Evolutionary conservation across 2,329 filamentous ascomycete species (phyloP).

Genomic region (Paraphoma sp.): DNA sequence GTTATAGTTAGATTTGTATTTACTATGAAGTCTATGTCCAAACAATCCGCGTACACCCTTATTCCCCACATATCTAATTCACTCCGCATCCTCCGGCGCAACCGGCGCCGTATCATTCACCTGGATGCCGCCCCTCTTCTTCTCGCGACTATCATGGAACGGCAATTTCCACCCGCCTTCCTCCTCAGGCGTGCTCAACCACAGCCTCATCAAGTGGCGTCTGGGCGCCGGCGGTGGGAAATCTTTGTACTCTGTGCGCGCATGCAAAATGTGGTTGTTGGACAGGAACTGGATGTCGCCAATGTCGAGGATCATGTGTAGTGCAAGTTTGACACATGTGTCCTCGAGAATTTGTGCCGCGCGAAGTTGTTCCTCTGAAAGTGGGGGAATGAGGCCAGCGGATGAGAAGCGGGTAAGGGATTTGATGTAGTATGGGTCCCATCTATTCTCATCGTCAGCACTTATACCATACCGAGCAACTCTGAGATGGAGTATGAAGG

Average conservation of each 20-base stretch:
- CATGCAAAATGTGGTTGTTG: constrained; percentile 82
- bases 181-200: constrained; percentile 80
- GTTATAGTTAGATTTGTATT: neutral
- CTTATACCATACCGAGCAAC: neutral
- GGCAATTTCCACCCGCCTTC: constrained; percentile 88
- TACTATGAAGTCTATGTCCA: neutral
- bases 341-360: constrained; percentile 76
- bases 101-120: constrained; percentile 80
- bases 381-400: constrained; percentile 72
- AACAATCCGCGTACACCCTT: neutral
- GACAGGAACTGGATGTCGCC: constrained; percentile 88
- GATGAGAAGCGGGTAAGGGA: constrained; percentile 78
- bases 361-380: constrained; percentile 72
- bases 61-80: constrained; percentile 25
- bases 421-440: constrained; percentile 87
- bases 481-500: neutral
- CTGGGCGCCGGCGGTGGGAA: constrained; percentile 71
- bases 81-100: constrained; percentile 80
- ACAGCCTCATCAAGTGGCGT: constrained; percentile 81
- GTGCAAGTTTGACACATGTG: constrained; percentile 72
- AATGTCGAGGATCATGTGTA: constrained; percentile 87
- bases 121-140: constrained; percentile 88
- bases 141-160: constrained; percentile 80
- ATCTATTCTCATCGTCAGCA: constrained; percentile 49
- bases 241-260: constrained; percentile 80